Conservation (phyloP, 139 green algal genomes). For the Coelastrella sp. region DNA sequence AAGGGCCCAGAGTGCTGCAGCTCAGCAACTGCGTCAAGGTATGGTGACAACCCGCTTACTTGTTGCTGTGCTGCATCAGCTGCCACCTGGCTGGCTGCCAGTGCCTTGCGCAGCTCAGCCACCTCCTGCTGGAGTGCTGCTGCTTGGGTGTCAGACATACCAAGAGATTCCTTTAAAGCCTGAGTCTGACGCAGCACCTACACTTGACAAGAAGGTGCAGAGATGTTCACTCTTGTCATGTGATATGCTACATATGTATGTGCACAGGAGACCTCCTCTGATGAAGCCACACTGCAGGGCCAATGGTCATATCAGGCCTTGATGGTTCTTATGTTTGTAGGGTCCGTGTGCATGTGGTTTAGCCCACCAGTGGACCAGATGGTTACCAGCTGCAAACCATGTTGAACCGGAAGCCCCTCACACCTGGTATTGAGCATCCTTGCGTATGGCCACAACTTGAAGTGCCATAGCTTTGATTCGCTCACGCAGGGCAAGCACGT, state of each 20-base stretch:
- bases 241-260: neutral
- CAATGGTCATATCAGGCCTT: neutral
- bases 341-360: neutral
- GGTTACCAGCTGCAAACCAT: neutral
- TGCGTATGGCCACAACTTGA: neutral
- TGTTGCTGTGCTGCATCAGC: conserved; percentile 30
- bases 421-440: conserved; percentile 44
- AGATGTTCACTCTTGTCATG: neutral
- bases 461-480: neutral
- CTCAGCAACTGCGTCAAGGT: neutral
- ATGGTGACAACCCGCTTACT: neutral
- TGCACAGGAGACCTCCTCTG: neutral
- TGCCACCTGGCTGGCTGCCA: neutral
- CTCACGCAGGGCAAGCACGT: neutral
- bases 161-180: conserved; percentile 28
- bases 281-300: no score
- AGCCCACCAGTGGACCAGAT: neutral
- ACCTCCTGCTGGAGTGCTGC: conserved; percentile 5
- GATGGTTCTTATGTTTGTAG: no score
- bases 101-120: neutral
- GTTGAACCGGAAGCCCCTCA: neutral
- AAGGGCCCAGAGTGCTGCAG: no score
- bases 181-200: conserved; percentile 44
- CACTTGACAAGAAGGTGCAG: neutral
- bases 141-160: neutral